A percentile compares a stretch with the other conserved stretches of the same genome.
Evolutionary conservation across 1,139 yeast genomes (phyloP).

Genomic region (Candida buenavistaensis): DNA sequence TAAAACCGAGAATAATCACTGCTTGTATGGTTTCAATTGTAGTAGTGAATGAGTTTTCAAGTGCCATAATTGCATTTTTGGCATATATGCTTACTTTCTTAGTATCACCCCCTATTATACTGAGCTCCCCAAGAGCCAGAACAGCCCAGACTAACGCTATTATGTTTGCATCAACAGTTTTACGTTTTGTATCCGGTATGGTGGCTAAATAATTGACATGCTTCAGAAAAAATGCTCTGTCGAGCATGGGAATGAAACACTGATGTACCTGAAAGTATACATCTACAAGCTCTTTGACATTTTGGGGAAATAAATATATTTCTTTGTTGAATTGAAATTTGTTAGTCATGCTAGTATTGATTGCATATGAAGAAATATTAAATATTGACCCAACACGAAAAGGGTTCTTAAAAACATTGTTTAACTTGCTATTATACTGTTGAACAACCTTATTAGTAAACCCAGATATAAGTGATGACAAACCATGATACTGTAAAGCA

Average conservation of each 20-base stretch:
- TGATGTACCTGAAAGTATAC: conserved; percentile 21
- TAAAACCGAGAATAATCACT: conserved; percentile 22
- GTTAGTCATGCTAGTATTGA: conserved; percentile 17
- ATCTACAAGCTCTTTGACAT: conserved; percentile 18
- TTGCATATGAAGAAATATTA: conserved; percentile 21
- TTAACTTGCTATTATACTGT: conserved; percentile 12
- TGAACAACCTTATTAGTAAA: conserved; percentile 19
- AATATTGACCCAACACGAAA: conserved; percentile 27
- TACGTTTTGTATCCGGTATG: conserved; percentile 7
- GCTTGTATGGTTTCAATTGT: conserved; percentile 28
- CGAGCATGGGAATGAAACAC: conserved; percentile 24
- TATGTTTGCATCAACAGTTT: conserved; percentile 19
- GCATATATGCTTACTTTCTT: conserved; percentile 17
- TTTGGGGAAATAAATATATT: conserved; percentile 20
- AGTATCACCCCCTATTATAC: conserved; percentile 10
- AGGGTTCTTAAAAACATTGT: conserved; percentile 16
- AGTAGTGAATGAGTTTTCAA: conserved; percentile 23
- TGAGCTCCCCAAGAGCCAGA: conserved; percentile 19
- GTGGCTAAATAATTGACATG: conserved; percentile 9
- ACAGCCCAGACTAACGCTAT: conserved; percentile 25
- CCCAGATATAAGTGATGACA: conserved; percentile 24
- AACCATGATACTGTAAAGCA: conserved; percentile 24
- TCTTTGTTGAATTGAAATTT: conserved; percentile 16
- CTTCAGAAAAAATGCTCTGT: conserved; percentile 18
- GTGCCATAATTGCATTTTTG: conserved; percentile 22